A percentile compares a stretch with the other conserved stretches of the same genome.
phyloP scores from a whole-genome alignment of 352 stramenopile species.

The Phytophthora idaei region DNA sequence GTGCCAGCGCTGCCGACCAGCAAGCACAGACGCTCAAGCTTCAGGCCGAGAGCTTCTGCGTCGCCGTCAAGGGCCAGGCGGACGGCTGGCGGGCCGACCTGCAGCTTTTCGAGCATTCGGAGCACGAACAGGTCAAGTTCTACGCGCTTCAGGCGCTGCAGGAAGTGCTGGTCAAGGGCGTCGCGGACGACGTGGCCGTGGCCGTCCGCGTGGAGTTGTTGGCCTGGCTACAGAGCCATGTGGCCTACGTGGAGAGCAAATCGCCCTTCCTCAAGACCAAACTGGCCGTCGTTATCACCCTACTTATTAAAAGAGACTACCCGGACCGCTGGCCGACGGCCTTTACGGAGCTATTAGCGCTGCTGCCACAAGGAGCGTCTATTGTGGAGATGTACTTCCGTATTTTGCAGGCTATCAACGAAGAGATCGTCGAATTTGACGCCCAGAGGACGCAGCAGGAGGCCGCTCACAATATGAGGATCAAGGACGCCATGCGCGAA shows the following conservation, averaged over 20 bases:
- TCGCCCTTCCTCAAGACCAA: conserved; percentile 88
- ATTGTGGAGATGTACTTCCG: conserved; percentile 93
- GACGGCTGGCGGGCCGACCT: conserved; percentile 67
- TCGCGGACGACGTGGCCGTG: conserved; percentile 50
- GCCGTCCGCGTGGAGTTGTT: conserved; percentile 66
- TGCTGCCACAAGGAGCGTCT: conserved; percentile 71
- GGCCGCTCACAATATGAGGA: conserved; percentile 77
- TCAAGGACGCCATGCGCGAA: conserved; percentile 90
- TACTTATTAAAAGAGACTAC: conserved; percentile 91
- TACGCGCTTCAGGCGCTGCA: conserved; percentile 82
- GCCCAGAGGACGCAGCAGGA: conserved; percentile 62
- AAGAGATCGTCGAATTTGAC: conserved; percentile 92
- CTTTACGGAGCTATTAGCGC: conserved; percentile 83
- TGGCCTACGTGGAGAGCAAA: conserved; percentile 60
- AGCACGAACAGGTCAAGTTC: conserved; percentile 84
- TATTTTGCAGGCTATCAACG: conserved; percentile 89
- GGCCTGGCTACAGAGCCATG: conserved; percentile 66
- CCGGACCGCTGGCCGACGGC: conserved; percentile 83
- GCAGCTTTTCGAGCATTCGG: conserved; percentile 69
- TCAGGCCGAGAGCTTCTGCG: conserved; percentile 76
- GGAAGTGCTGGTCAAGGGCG: conserved; percentile 51
- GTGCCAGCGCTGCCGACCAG: conserved; percentile 49
- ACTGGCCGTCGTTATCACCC: conserved; percentile 78
- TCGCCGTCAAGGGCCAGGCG: conserved; percentile 51
- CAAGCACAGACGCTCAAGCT: conserved; percentile 67